Evolutionary conservation across 139 green algal genomes (phyloP).

Genomic region (Chlamydomonas eustigma): DNA sequence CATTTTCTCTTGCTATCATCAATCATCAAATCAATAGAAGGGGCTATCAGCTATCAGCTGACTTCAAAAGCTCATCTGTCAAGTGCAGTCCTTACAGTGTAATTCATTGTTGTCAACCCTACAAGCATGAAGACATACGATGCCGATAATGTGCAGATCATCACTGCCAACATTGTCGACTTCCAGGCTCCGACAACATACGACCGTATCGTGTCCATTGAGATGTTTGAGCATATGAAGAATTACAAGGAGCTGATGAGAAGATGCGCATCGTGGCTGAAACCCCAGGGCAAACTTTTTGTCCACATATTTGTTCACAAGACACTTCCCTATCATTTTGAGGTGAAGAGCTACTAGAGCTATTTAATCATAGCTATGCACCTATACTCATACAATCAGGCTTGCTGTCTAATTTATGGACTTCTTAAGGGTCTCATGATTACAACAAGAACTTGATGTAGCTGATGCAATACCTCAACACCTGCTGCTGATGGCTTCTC

Average conservation of each 20-base stretch:
- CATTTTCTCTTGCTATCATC: background rate
- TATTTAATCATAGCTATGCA: too few species aligned
- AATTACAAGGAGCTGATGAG: slow-evolving; percentile 66
- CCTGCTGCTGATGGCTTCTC: too few species aligned
- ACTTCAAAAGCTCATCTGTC: slow-evolving; percentile 1
- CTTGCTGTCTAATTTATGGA: too few species aligned
- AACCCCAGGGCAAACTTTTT: slow-evolving; percentile 76
- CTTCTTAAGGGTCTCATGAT: too few species aligned
- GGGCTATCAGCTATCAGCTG: background rate
- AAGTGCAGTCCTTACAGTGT: background rate
- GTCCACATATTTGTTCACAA: slow-evolving; percentile 92
- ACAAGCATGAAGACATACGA: too few species aligned
- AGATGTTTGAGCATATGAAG: slow-evolving; percentile 98
- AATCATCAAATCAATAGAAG: background rate
- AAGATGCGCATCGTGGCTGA: slow-evolving; percentile 73
- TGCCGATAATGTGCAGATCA: too few species aligned
- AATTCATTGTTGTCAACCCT: too few species aligned
- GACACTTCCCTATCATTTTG: slow-evolving; percentile 83
- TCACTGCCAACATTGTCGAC: slow-evolving; percentile 49
- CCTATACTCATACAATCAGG: too few species aligned
- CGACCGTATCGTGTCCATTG: slow-evolving; percentile 90
- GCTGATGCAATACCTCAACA: too few species aligned
- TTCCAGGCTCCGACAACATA: slow-evolving; percentile 35
- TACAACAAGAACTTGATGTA: too few species aligned
- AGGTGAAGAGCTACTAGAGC: too few species aligned